Evolutionary conservation across 2,329 filamentous ascomycete genomes (phyloP).

Genomic region (Pseudopithomyces maydicus): DNA sequence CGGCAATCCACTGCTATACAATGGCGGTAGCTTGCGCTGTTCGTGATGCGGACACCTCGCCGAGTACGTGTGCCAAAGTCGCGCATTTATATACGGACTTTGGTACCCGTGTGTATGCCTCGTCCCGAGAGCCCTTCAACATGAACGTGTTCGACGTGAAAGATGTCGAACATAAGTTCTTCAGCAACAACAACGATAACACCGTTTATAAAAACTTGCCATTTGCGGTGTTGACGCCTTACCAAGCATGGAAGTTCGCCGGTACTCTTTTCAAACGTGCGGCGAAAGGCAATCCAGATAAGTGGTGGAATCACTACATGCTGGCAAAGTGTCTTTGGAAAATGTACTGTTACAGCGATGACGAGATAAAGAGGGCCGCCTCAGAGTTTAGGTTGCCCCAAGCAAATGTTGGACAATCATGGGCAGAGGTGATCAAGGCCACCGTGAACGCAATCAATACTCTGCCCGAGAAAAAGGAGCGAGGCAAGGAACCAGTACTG

Average conservation of each 20-base stretch:
- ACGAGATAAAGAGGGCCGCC: conserved; percentile 36
- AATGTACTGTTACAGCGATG: conserved; percentile 61
- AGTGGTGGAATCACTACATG: conserved; percentile 72
- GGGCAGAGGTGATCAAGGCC: conserved; percentile 59
- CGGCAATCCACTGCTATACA: conserved; percentile 77
- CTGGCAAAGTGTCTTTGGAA: conserved; percentile 76
- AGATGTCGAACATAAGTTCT: conserved; percentile 65
- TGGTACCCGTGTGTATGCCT: conserved; percentile 70
- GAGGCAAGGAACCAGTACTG: conserved; percentile 75
- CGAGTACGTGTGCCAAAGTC: conserved; percentile 61
- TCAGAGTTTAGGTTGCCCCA: conserved; percentile 34
- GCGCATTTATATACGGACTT: conserved; percentile 72
- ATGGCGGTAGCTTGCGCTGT: conserved; percentile 70
- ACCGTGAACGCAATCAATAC: conserved; percentile 65
- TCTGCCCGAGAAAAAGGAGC: conserved; percentile 65
- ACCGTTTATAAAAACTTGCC: conserved; percentile 61
- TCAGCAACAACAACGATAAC: conserved; percentile 53
- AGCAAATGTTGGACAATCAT: conserved; percentile 29
- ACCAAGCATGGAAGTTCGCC: conserved; percentile 69
- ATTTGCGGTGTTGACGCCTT: conserved; percentile 63
- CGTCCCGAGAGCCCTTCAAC: conserved; percentile 68
- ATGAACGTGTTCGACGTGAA: conserved; percentile 68
- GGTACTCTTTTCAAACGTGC: conserved; percentile 65
- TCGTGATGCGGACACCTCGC: conserved; percentile 59
- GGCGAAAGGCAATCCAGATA: conserved; percentile 61